Evolutionary conservation across 306 rosid species (phyloP).

Genomic region (Castanea sativa): DNA sequence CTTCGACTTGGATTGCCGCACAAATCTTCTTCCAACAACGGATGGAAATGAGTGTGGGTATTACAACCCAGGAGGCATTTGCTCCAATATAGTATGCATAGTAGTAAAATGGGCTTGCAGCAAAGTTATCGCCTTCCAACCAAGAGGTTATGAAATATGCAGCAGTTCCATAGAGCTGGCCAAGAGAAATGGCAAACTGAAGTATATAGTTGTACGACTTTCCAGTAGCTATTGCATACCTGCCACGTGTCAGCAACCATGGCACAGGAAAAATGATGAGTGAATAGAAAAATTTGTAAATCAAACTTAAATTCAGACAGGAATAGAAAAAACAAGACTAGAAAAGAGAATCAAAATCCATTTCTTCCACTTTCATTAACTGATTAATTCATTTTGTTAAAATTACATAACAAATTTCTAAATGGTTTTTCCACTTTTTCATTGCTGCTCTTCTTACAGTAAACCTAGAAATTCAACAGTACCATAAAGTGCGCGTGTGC

Average conservation of each 20-base stretch:
- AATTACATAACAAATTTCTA: background rate
- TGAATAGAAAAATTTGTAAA: background rate
- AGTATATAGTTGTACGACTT: constrained; percentile 78
- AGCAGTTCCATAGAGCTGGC: constrained; percentile 78
- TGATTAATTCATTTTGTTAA: background rate
- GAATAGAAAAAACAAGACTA: background rate
- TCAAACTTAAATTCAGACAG: background rate
- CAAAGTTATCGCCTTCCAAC: constrained; percentile 78
- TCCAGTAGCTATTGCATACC: constrained; percentile 71
- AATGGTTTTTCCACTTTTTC: too few species aligned
- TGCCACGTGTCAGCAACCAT: constrained; percentile 29
- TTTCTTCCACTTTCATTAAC: background rate
- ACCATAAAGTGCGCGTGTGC: background rate
- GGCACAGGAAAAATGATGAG: background rate
- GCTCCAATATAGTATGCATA: constrained; percentile 72
- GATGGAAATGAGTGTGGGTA: constrained; percentile 58
- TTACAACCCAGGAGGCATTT: constrained; percentile 68
- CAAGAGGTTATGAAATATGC: constrained; percentile 65
- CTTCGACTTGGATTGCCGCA: constrained; percentile 44
- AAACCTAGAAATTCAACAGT: background rate
- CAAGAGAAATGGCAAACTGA: constrained; percentile 79
- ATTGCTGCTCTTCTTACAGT: background rate
- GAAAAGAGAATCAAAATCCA: background rate
- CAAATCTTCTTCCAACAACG: constrained; percentile 84
- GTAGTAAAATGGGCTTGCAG: constrained; percentile 58